Base-by-base conservation (phyloP, 208 protist genomes). In the Leptomonas seymouri region DNA sequence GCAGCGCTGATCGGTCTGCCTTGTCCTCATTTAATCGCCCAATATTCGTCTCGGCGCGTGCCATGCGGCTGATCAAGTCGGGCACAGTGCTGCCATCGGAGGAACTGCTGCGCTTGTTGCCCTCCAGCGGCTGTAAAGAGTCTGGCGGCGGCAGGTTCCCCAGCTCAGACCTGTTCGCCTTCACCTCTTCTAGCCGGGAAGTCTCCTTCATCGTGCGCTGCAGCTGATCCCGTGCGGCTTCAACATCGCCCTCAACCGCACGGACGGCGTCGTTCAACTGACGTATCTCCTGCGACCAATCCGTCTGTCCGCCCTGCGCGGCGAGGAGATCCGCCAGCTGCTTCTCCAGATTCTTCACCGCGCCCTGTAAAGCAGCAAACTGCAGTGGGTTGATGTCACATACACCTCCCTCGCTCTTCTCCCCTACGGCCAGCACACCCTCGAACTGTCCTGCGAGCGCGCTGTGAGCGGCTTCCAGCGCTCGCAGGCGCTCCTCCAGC, bases 311-410 rank as follows among this genome's bases (percentile, higher is more conserved):
- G 20, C 71, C 68, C 36, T 76, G 42, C 25, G 39, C 67, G 15
- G 59, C 60, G 42, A 85, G 81, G 23, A 93, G 55, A 3, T 76
- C 81, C 11, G 71, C 79, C 9, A 95, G 74, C 80, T 92, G 87
- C 71, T 82, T 82, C 79, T 96, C 86, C 56, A 93, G 66, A 23
- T 39, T 73, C 27, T 79, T 68, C 16, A 93, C 80, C 18, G 82
- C 71, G 2, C 76, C 79, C 55, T 74, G 51, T 30, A 93, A 71
- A 3, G 90, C 45, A 0, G 71, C 82, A 36, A 90, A 76, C 69
- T 90, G 85, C 30, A 81, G 48, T 0, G 82, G 68, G 65, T 80
- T 86, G 30, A 90, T 60, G 12, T 80, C 84, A 5, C 45, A 65
- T 14, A 66, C 65, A 46, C 51, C 74, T 16, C 50, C 60, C 30